A percentile compares a stretch with the other conserved stretches of the same genome.
These are phyloP conservation scores for Tausonia pullulans DNA, from an alignment of 1,284 basidiomycete genomes.

Conservation along the genomic window DNA sequence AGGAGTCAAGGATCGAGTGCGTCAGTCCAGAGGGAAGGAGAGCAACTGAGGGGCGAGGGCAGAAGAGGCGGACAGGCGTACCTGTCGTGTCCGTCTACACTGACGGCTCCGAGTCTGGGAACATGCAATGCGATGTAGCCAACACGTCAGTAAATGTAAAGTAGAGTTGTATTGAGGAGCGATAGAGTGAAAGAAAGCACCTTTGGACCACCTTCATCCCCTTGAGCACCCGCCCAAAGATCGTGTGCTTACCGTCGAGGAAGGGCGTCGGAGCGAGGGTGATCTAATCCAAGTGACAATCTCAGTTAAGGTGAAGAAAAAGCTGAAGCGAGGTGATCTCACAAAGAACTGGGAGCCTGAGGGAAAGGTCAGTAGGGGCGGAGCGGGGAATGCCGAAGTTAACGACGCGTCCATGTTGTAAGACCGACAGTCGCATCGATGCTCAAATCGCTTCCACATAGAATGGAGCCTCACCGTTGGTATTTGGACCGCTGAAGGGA, in stretches of 20 bases:
- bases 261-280: slow-evolving; percentile 81
- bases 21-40: background rate
- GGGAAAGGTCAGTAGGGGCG: background rate
- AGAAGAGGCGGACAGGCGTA: slow-evolving; percentile 3
- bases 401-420: too few relatives aligned
- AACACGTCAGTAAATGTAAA: background rate
- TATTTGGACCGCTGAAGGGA: slow-evolving; percentile 1
- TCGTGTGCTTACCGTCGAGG: slow-evolving; percentile 90
- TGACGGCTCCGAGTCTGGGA: slow-evolving; percentile 30
- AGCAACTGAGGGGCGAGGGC: background rate
- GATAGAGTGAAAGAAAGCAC: background rate
- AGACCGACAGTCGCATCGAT: too few relatives aligned
- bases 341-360: slow-evolving; percentile 1
- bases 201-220: slow-evolving; percentile 75
- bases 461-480: background rate
- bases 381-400: too few relatives aligned
- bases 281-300: slow-evolving; percentile 33
- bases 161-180: background rate
- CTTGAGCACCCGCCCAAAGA: slow-evolving; percentile 71
- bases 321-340: background rate
- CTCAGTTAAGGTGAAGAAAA: background rate
- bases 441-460: too few relatives aligned
- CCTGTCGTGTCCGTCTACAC: slow-evolving; percentile 33
- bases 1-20: background rate
- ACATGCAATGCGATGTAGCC: too few relatives aligned